Conservation (phyloP, 1,139 yeast species). For the Pichia sp. region DNA sequence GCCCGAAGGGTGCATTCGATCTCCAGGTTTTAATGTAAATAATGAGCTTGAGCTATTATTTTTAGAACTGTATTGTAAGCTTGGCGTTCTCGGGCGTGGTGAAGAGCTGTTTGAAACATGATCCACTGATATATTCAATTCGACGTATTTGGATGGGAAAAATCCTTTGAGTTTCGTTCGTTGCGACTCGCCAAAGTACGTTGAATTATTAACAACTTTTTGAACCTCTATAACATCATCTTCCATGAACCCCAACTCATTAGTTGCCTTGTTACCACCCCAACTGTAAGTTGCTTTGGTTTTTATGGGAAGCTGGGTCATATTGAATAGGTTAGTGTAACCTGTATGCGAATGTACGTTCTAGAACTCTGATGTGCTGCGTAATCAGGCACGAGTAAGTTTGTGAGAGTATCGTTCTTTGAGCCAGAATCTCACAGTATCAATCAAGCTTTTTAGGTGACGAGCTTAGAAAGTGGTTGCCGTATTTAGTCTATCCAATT, state of each 20-base stretch:
- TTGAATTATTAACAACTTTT: constrained; percentile 75
- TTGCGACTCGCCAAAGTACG: constrained; percentile 83
- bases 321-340: neutral
- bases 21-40: constrained; percentile 7
- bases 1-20: constrained; percentile 6
- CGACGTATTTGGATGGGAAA: constrained; percentile 87
- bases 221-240: constrained; percentile 85
- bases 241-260: constrained; percentile 88
- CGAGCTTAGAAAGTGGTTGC: neutral
- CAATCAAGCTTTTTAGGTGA: neutral
- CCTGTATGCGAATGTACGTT: too few species aligned
- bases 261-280: constrained; percentile 40
- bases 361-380: too few species aligned
- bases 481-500: too few species aligned
- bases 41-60: constrained; percentile 6
- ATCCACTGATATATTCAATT: too few species aligned
- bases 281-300: constrained; percentile 27
- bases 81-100: constrained; percentile 9
- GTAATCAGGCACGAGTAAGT: neutral
- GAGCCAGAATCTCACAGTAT: neutral
- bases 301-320: constrained; percentile 14
- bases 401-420: neutral
- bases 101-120: constrained; percentile 10
- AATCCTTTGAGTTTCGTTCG: constrained; percentile 80
- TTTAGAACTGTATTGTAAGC: constrained; percentile 5